Evolutionary conservation across 345 rosid species (phyloP).

Genomic region (Erodium maritimum): DNA sequence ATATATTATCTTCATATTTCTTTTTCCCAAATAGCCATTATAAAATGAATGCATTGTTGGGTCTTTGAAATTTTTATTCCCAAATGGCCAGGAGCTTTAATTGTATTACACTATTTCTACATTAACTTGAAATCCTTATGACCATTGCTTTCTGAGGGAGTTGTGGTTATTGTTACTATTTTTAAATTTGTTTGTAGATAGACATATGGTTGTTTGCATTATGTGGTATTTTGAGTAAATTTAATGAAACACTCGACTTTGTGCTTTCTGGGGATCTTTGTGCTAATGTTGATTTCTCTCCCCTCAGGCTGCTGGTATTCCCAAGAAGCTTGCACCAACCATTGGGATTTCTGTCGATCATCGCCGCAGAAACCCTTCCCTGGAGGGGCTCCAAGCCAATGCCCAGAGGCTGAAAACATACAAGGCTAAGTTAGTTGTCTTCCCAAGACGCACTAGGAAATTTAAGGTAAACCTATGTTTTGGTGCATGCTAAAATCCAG

Average conservation of each 20-base stretch:
- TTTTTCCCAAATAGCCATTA: not conserved
- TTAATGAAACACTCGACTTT: not conserved
- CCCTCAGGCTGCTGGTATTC: conserved; percentile 43
- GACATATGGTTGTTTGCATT: not conserved
- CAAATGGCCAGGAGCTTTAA: too few relatives aligned
- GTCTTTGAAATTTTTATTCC: too few relatives aligned
- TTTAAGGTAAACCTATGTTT: conserved; percentile 34
- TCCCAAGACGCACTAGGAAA: conserved; percentile 69
- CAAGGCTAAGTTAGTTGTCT: conserved; percentile 76
- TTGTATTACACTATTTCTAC: too few relatives aligned
- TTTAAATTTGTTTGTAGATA: too few relatives aligned
- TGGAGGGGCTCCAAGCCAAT: conserved; percentile 62
- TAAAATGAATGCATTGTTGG: too few relatives aligned
- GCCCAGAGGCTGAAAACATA: conserved; percentile 79
- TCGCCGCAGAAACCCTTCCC: conserved; percentile 54
- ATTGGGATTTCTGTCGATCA: conserved; percentile 69
- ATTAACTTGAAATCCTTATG: too few relatives aligned
- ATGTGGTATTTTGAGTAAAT: not conserved
- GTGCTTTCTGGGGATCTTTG: not conserved
- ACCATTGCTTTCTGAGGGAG: too few relatives aligned
- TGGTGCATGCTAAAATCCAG: not conserved
- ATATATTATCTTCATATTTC: not conserved
- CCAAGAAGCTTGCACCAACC: conserved; percentile 66
- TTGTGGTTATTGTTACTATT: too few relatives aligned
- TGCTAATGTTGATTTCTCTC: not conserved